Percentiles rank a stretch among this genome's conserved stretches.
phyloP scores from a whole-genome alignment of 495 filamentous ascomycete species.

The Hyaloscypha variabilis region DNA sequence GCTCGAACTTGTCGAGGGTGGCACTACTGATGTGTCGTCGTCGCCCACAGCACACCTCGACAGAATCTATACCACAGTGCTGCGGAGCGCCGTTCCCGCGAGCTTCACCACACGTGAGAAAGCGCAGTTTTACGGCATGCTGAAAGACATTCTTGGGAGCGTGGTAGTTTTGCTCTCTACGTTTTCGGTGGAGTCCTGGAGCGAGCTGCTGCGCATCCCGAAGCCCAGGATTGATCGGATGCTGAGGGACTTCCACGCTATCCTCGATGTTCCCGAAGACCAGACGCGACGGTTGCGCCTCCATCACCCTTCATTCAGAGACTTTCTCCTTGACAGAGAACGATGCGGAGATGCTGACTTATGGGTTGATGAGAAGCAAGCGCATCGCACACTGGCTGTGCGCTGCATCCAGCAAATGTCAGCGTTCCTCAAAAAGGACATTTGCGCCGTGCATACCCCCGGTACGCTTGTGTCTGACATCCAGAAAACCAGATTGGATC shows the following conservation, averaged over 20 bases:
- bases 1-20: neutral
- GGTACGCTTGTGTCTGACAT: neutral
- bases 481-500: neutral
- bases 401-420: neutral
- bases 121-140: neutral
- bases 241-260: neutral
- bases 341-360: neutral
- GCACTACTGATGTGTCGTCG: neutral
- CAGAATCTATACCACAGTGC: neutral
- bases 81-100: neutral
- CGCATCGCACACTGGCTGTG: neutral
- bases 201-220: neutral
- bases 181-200: neutral
- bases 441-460: neutral
- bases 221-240: neutral
- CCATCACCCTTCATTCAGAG: slow-evolving; percentile 2
- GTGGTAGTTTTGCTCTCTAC: neutral
- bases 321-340: neutral
- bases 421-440: neutral
- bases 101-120: neutral
- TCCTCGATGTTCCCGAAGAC: neutral
- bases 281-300: neutral
- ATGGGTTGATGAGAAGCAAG: neutral
- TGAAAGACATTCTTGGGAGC: neutral
- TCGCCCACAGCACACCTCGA: neutral